phyloP scores from a whole-genome alignment of 805 yeast genomes.

The Scheffersomyces stipitis region DNA sequence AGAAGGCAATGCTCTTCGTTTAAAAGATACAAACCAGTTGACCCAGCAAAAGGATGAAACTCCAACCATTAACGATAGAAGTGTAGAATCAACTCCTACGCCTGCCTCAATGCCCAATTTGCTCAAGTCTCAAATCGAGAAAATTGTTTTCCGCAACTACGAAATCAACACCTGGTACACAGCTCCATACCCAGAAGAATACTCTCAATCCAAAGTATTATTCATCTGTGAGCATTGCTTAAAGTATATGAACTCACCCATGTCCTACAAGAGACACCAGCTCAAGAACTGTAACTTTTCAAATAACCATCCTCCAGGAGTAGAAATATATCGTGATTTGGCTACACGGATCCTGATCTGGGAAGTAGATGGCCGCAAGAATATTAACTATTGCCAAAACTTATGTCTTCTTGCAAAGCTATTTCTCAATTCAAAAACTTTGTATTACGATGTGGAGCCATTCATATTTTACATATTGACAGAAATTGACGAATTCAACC shows the following conservation, averaged over 20 bases:
- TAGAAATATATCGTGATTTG: constrained; percentile 40
- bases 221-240: constrained; percentile 84
- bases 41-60: constrained; percentile 21
- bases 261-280: constrained; percentile 66
- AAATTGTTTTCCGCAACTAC: constrained; percentile 66
- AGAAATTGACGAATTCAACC: constrained; percentile 51
- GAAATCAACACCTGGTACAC: constrained; percentile 91
- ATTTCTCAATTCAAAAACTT: constrained; percentile 85
- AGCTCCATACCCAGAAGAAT: constrained; percentile 91
- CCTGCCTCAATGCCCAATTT: constrained; percentile 11
- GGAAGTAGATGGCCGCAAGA: constrained; percentile 78
- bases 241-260: constrained; percentile 72
- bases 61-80: constrained; percentile 5
- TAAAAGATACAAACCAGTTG: constrained; percentile 5
- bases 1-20: constrained; percentile 40
- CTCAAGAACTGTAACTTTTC: constrained; percentile 62
- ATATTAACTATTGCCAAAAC: constrained; percentile 82
- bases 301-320: constrained; percentile 62
- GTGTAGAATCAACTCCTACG: constrained; percentile 5
- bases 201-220: constrained; percentile 58
- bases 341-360: constrained; percentile 32
- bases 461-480: constrained; percentile 85
- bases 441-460: constrained; percentile 95
- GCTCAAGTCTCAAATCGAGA: constrained; percentile 47
- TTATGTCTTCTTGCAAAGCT: constrained; percentile 86